Base-by-base conservation (phyloP, 2,329 filamentous ascomycete species). In the Periconia sp. region DNA sequence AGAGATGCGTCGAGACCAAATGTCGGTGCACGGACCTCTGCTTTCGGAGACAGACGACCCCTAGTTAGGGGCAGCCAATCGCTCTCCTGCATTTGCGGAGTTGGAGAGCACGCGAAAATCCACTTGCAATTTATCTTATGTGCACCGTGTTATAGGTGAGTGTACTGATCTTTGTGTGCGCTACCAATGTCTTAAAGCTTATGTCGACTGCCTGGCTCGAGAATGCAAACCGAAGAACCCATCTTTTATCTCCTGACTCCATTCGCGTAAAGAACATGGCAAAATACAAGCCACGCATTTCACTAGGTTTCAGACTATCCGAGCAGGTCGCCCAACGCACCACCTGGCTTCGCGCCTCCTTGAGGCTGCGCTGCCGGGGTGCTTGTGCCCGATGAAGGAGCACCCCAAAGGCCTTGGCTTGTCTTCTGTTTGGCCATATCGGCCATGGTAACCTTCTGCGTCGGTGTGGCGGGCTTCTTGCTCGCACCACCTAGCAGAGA, bases 391-490 rank as follows among this genome's bases (percentile, higher is more conserved):
- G 54, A 75, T 47, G 34, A 84, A 12, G 87, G 79, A 0, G 88
- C 82, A 13, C 92, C 94, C 91, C 95, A 99, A 52, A 99, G 89
- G 6, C 92, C 91, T 12, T 92, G 91, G 59, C 86, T 91, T 45
- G 91, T 94, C 80, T 97, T 96, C 73, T 96, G 91, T 78, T 96
- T 96, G n/a, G 92, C 92, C 71, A 99, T 83, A 69, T 95, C 92
- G 21, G 91, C 92, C 73, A 99, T 81, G 41, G 92, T 92, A 37
- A 90, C 86, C 45, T 85, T 79, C 40, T 79, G 75, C 8, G 75
- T 77, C 10, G 80, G 77, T 2, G 84, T 80, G 47, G 73, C 78
- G 1, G 80, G 73, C 74, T 94, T 95, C 77, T 91, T 91, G 53
- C 91, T 81, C 33, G 86, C 85, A 9, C 80, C 80, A 52, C 85